Percentiles rank a stretch among this genome's conserved stretches.
Conservation (phyloP, 331 rosid genomes). For the Arachis monticola region DNA sequence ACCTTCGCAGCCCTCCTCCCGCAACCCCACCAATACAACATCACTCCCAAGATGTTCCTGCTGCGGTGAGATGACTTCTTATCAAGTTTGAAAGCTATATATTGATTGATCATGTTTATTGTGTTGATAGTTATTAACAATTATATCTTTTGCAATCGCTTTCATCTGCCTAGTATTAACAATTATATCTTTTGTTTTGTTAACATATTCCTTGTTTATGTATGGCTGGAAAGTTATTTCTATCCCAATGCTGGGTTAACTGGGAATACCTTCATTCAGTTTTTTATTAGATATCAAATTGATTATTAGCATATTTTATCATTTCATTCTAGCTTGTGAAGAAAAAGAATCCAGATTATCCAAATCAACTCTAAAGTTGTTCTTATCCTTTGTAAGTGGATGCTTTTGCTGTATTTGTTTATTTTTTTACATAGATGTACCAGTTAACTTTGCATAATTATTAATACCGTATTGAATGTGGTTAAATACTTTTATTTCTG, state of each 20-base stretch:
- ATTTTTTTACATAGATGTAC: slow-evolving; percentile 15
- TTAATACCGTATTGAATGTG: slow-evolving; percentile 50
- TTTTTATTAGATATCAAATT: slow-evolving; percentile 29
- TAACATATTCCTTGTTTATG: neutral
- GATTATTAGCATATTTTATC: slow-evolving; percentile 17
- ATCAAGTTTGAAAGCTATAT: slow-evolving; percentile 49
- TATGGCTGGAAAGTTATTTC: neutral
- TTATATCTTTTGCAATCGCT: slow-evolving; percentile 8
- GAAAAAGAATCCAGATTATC: slow-evolving; percentile 80
- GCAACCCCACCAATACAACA: too few relatives aligned
- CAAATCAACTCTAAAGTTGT: slow-evolving; percentile 81
- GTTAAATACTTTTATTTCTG: slow-evolving; percentile 86
- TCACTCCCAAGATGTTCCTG: slow-evolving; percentile 91
- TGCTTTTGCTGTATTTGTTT: slow-evolving; percentile 26
- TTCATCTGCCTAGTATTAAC: slow-evolving; percentile 13
- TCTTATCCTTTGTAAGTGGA: slow-evolving; percentile 88
- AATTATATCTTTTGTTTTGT: slow-evolving; percentile 30
- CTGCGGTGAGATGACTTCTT: slow-evolving; percentile 95
- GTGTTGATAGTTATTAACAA: slow-evolving; percentile 20
- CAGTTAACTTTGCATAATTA: slow-evolving; percentile 30
- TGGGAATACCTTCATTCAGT: neutral
- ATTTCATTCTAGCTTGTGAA: slow-evolving; percentile 64
- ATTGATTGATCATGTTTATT: slow-evolving; percentile 32
- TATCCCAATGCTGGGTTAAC: slow-evolving; percentile 24
- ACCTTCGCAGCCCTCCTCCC: too few relatives aligned